Evolutionary conservation across 768 basidiomycete species (phyloP).

Genomic region (Trametes sanguinea): DNA sequence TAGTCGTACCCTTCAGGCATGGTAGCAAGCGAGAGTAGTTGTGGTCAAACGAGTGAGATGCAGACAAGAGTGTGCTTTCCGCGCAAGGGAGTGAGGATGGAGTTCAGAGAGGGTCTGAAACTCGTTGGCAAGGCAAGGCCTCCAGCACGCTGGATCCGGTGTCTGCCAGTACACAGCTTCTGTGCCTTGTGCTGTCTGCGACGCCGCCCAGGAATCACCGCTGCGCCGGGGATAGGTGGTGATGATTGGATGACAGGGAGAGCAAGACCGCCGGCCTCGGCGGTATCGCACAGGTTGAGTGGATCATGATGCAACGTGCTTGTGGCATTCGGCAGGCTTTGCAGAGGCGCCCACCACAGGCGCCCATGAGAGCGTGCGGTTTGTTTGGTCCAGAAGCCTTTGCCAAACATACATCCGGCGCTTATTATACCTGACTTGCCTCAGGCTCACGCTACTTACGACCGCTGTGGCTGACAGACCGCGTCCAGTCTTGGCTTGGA

Average conservation of each 20-base stretch:
- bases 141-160: neutral
- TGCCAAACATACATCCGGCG: slow-evolving; percentile 22
- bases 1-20: slow-evolving; percentile 87
- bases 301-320: slow-evolving; percentile 10
- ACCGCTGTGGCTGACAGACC: neutral
- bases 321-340: slow-evolving; percentile 7
- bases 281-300: neutral
- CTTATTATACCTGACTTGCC: neutral
- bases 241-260: slow-evolving; percentile 8
- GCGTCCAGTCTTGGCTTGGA: neutral
- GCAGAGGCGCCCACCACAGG: neutral
- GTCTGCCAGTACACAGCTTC: slow-evolving; percentile 2
- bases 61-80: neutral
- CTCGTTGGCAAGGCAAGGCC: neutral
- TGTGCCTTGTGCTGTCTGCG: neutral
- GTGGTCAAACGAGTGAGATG: neutral
- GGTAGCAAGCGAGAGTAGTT: neutral
- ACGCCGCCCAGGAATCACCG: slow-evolving; percentile 1
- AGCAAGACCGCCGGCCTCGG: neutral
- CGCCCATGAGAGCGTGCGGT: slow-evolving; percentile 4
- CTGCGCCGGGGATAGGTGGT: neutral
- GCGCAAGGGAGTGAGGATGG: neutral
- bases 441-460: neutral
- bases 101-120: neutral
- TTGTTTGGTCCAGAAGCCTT: slow-evolving; percentile 22